Conservation (phyloP, 345 rosid genomes). For the Hypericum perforatum region DNA sequence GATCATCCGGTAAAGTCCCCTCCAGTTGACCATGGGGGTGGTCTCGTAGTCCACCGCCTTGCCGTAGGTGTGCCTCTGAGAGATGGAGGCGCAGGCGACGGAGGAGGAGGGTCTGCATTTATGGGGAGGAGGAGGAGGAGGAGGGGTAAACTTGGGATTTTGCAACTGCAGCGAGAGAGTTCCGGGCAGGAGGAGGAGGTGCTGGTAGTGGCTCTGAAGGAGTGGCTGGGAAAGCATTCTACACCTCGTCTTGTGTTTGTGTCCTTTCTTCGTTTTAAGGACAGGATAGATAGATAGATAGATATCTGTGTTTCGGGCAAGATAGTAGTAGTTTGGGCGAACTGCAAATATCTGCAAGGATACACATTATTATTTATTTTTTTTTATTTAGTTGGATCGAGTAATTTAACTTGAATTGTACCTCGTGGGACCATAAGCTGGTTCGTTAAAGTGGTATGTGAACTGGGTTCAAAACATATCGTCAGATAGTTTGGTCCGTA, state of each 20-base stretch:
- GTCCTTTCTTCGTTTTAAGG: neutral
- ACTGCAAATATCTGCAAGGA: no score
- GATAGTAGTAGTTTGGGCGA: no score
- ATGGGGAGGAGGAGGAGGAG: slow-evolving; percentile 13
- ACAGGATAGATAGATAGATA: neutral
- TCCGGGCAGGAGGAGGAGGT: slow-evolving; percentile 34
- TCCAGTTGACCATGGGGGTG: slow-evolving; percentile 72
- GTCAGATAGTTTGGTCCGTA: no score
- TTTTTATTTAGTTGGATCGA: neutral
- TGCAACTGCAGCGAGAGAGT: slow-evolving; percentile 18
- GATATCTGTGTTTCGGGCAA: neutral
- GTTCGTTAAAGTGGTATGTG: no score
- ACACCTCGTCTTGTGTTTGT: neutral
- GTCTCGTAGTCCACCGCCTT: slow-evolving; percentile 56
- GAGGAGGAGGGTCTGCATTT: slow-evolving; percentile 10
- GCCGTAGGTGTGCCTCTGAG: slow-evolving; percentile 62
- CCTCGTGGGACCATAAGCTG: no score
- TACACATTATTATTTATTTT: neutral
- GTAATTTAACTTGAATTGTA: slow-evolving; percentile 65
- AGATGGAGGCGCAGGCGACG: slow-evolving; percentile 40
- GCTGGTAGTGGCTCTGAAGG: slow-evolving; percentile 32
- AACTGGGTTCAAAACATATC: no score
- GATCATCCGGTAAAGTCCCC: slow-evolving; percentile 59
- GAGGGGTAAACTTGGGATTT: slow-evolving; percentile 14
- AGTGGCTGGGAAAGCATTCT: slow-evolving; percentile 50